phyloP scores from a whole-genome alignment of 352 stramenopile species.

The Saprolegnia parasitica region DNA sequence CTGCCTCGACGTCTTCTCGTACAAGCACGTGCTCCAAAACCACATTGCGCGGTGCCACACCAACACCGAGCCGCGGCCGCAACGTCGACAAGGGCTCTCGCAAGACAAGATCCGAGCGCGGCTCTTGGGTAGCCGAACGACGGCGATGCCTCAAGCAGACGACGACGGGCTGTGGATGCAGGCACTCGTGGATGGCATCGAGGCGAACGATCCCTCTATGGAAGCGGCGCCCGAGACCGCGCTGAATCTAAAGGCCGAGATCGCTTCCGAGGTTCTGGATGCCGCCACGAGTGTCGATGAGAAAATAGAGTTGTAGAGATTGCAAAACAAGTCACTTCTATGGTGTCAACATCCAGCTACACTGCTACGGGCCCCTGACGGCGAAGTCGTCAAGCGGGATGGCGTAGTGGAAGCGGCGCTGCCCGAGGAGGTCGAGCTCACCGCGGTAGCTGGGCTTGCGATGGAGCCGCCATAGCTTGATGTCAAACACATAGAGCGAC shows the following conservation, averaged over 20 bases:
- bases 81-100: neutral
- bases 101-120: neutral
- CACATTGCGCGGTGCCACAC: slow-evolving; percentile 65
- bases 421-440: slow-evolving; percentile 18
- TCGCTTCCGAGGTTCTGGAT: no score
- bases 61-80: slow-evolving; percentile 30
- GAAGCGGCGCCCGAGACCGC: no score
- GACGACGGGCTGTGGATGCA: no score
- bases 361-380: neutral
- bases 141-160: no score
- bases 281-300: no score
- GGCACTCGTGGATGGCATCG: no score
- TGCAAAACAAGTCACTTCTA: no score
- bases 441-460: neutral
- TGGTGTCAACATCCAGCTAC: no score
- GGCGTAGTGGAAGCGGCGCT: slow-evolving; percentile 29
- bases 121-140: no score
- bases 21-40: slow-evolving; percentile 63
- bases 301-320: no score
- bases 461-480: slow-evolving; percentile 19
- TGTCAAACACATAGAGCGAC: slow-evolving; percentile 12
- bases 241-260: no score
- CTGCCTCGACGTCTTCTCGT: slow-evolving; percentile 60
- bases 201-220: no score
- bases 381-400: slow-evolving; percentile 5